These are phyloP conservation scores for Dendrocalamus sinicus DNA, from an alignment of 176 grass and related monocot species.

Conservation along the genomic window DNA sequence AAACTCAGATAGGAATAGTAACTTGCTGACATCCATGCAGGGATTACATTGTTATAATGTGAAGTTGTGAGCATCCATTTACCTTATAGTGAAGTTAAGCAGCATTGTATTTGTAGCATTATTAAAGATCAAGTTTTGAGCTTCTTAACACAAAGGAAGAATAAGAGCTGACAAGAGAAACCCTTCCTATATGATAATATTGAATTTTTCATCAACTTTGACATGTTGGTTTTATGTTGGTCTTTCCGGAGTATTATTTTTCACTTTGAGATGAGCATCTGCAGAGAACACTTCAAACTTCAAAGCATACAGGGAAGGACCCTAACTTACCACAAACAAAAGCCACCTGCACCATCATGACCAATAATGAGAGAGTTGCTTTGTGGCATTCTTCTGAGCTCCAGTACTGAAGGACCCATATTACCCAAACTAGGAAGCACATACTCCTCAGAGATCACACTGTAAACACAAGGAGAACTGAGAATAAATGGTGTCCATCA, in stretches of 20 bases:
- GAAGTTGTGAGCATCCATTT: neutral
- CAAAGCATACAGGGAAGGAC: slow-evolving; percentile 11
- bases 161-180: neutral
- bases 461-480: slow-evolving; percentile 49
- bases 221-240: neutral
- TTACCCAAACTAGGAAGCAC: slow-evolving; percentile 63
- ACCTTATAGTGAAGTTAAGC: neutral
- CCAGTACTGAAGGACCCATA: slow-evolving; percentile 56
- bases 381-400: slow-evolving; percentile 76
- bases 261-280: slow-evolving; percentile 13
- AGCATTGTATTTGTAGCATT: neutral
- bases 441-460: slow-evolving; percentile 67
- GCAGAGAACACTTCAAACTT: neutral
- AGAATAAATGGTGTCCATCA: slow-evolving; percentile 1
- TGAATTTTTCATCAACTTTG: slow-evolving; percentile 5
- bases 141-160: slow-evolving; percentile 1
- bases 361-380: slow-evolving; percentile 64
- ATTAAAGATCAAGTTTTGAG: neutral
- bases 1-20: slow-evolving; percentile 33
- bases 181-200: neutral
- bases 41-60: slow-evolving; percentile 15
- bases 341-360: slow-evolving; percentile 75
- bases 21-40: slow-evolving; percentile 22
- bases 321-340: slow-evolving; percentile 83
- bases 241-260: neutral